Evolutionary conservation across 352 stramenopile genomes (phyloP).

Genomic region (Pelagophyceae sp.): DNA sequence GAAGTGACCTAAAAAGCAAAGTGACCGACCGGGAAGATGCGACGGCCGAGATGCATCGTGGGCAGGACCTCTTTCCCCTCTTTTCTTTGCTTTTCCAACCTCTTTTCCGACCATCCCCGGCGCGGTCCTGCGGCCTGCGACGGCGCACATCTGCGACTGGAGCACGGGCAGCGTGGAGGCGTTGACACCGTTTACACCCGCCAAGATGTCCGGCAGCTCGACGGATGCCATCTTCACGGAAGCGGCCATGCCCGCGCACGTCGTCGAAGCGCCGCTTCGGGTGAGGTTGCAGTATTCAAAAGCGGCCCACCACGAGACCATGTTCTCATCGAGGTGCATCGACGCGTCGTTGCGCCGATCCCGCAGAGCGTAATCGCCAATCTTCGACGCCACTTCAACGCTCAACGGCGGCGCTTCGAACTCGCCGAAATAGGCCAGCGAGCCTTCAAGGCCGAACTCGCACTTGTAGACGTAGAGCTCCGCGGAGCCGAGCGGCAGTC

Average conservation of each 20-base stretch:
- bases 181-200: not conserved
- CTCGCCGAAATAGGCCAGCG: not conserved
- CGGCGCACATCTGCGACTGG: constrained; percentile 1
- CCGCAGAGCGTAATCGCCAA: not conserved
- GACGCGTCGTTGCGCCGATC: not conserved
- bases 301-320: not conserved
- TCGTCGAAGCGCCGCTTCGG: not conserved
- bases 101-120: too few species aligned
- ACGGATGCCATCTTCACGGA: not conserved
- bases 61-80: too few species aligned
- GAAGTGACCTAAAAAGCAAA: too few species aligned
- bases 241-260: not conserved
- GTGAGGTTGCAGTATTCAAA: constrained; percentile 13
- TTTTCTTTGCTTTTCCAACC: too few species aligned
- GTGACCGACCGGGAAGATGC: too few species aligned
- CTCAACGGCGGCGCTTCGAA: not conserved
- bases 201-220: not conserved
- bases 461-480: not conserved
- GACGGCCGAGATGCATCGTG: too few species aligned
- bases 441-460: not conserved
- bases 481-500: not conserved
- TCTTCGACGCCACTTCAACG: not conserved
- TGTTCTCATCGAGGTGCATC: constrained; percentile 8
- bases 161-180: not conserved
- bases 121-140: too few species aligned